Evolutionary conservation across 139 green algal genomes (phyloP), one percentile per base, ranked within the genome.

Genomic region (Chlorella sp.): DNA sequence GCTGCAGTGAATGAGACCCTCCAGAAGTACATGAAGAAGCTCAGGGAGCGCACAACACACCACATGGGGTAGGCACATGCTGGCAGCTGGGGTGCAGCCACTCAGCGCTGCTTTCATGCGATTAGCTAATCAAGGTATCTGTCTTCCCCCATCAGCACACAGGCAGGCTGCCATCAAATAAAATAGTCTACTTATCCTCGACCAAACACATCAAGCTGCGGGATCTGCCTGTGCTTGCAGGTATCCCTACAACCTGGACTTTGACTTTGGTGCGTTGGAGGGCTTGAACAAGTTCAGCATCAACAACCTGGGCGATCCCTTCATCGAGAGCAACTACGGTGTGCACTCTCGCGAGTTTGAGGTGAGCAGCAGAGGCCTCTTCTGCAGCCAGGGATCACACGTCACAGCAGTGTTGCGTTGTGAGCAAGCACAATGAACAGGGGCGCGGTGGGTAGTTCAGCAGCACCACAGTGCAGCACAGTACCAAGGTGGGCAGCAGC

Each of bases 161-260:
- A n/a, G n/a, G n/a, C n/a, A n/a, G n/a, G n/a, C n/a, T n/a, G n/a
- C n/a, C n/a, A n/a, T n/a, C n/a, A n/a, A n/a, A n/a, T n/a, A n/a
- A n/a, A n/a, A n/a, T n/a, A n/a, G n/a, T n/a, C n/a, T n/a, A n/a
- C n/a, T n/a, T n/a, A n/a, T n/a, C n/a, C n/a, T n/a, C n/a, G n/a
- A n/a, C n/a, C n/a, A n/a, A n/a, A n/a, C n/a, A n/a, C n/a, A n/a
- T n/a, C n/a, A n/a, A n/a, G n/a, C n/a, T n/a, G n/a, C n/a, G n/a
- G n/a, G 66, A 22, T n/a, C n/a, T n/a, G n/a, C n/a, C n/a, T n/a
- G n/a, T n/a, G n/a, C n/a, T n/a, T n/a, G n/a, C 60, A 69, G 91
- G 50, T 98, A 98, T 73, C 94, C 94, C 0, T 98, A 98, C 89
- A 98, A 98, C 82, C 83, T 98, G n/a, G 94, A 98, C 65, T 98